Evolutionary conservation across 139 green algal species (phyloP), one percentile per base, ranked within the genome.

Genomic region (Coelastrella sp.): DNA sequence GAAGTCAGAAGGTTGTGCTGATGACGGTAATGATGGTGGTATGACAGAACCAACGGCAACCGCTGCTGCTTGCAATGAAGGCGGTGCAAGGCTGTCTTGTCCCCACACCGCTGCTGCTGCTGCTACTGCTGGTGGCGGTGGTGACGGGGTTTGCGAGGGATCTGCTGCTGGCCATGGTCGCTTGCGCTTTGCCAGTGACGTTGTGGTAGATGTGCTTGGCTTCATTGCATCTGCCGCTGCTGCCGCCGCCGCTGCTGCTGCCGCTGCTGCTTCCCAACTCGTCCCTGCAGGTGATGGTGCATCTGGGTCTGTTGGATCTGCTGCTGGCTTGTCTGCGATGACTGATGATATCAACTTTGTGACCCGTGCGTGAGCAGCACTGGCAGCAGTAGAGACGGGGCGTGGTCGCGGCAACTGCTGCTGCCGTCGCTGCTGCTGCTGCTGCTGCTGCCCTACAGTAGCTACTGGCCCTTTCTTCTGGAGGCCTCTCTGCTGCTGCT

Each of bases 21-120:
- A n/a, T n/a, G n/a, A n/a, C n/a, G n/a, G n/a, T n/a, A n/a, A n/a
- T n/a, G n/a, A n/a, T n/a, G n/a, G n/a, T n/a, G n/a, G n/a, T n/a
- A n/a, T n/a, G n/a, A n/a, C n/a, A n/a, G n/a, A n/a, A n/a, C n/a
- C n/a, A n/a, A n/a, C n/a, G n/a, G n/a, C n/a, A n/a, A n/a, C 48
- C 17, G 53, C 53, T 64, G 53, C 23, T 41, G n/a, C 19, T 63
- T 79, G 69, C n/a, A n/a, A n/a, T n/a, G n/a, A n/a, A n/a, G n/a
- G n/a, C n/a, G n/a, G n/a, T n/a, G n/a, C n/a, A n/a, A n/a, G n/a
- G n/a, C n/a, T n/a, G n/a, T n/a, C n/a, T n/a, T n/a, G n/a, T n/a
- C n/a, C 41, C 30, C 27, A n/a, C 23, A 25, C 71, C 41, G 27
- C 6, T 57, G 30, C n/a, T 63, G 41, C 41, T 41, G 66, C 66